A percentile compares a stretch with the other conserved stretches of the same genome.
phyloP scores from a whole-genome alignment of 805 yeast species.

The Candida ovalis region DNA sequence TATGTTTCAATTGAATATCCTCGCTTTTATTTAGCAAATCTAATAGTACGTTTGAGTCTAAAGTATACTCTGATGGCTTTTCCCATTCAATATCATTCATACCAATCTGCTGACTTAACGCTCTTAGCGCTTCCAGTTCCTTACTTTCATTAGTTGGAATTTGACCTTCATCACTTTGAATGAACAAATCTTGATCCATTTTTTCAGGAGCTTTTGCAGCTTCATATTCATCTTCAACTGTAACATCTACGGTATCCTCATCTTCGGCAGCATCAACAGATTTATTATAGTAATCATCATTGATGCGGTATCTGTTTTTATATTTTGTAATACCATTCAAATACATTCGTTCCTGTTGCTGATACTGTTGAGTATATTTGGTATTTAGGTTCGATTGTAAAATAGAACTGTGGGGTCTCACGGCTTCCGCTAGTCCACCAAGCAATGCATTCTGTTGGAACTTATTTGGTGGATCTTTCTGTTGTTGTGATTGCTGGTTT shows the following conservation, averaged over 20 bases:
- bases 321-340: slow-evolving; percentile 39
- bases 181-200: slow-evolving; percentile 12
- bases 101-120: slow-evolving; percentile 32
- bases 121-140: slow-evolving; percentile 29
- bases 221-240: slow-evolving; percentile 26
- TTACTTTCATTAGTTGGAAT: slow-evolving; percentile 19
- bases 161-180: slow-evolving; percentile 16
- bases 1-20: slow-evolving; percentile 29
- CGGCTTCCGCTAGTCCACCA: slow-evolving; percentile 9
- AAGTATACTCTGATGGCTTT: slow-evolving; percentile 31
- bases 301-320: slow-evolving; percentile 30
- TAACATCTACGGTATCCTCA: slow-evolving; percentile 26
- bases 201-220: slow-evolving; percentile 15
- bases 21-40: slow-evolving; percentile 34
- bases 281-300: slow-evolving; percentile 53
- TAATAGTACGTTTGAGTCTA: slow-evolving; percentile 33
- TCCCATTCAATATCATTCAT: slow-evolving; percentile 29
- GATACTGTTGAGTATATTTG: slow-evolving; percentile 37
- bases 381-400: slow-evolving; percentile 30
- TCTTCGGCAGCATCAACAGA: slow-evolving; percentile 40
- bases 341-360: slow-evolving; percentile 52
- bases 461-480: slow-evolving; percentile 1
- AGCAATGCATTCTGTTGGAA: slow-evolving; percentile 2
- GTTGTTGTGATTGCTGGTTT: not conserved
- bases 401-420: slow-evolving; percentile 28